Conservation (phyloP, 306 rosid genomes). For the Vachellia pachyceras region DNA sequence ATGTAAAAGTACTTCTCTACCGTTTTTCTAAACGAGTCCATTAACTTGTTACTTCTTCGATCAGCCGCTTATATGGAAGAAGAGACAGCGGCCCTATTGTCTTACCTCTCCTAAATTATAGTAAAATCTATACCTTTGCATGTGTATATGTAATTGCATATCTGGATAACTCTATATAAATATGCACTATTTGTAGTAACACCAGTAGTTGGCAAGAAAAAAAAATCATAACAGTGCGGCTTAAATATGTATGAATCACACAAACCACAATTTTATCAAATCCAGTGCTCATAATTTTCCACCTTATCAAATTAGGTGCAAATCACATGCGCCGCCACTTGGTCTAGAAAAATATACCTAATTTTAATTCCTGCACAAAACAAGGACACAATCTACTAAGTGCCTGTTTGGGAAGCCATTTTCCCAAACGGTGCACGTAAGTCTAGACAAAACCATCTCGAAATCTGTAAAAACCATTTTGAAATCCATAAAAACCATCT, state of each 20-base stretch:
- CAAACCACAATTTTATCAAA: background rate
- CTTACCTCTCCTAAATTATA: background rate
- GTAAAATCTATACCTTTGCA: background rate
- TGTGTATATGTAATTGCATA: background rate
- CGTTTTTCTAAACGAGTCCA: too few species aligned
- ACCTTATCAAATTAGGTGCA: background rate
- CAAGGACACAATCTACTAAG: background rate
- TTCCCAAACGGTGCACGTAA: too few species aligned
- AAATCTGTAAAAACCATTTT: too few species aligned
- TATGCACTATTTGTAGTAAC: too few species aligned
- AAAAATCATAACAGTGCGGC: background rate
- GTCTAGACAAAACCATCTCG: too few species aligned
- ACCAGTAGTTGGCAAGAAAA: too few species aligned
- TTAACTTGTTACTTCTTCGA: background rate
- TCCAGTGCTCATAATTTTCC: background rate
- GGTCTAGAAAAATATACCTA: background rate
- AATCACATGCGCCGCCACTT: background rate
- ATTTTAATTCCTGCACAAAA: background rate
- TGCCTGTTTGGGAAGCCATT: too few species aligned
- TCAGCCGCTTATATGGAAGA: background rate
- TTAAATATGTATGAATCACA: background rate
- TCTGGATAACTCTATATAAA: background rate
- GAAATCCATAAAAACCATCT: too few species aligned
- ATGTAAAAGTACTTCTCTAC: too few species aligned
- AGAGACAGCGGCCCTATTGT: background rate